These are phyloP conservation scores for Leishmania tropica DNA, from an alignment of 208 protist genomes.

Conservation along the genomic window DNA sequence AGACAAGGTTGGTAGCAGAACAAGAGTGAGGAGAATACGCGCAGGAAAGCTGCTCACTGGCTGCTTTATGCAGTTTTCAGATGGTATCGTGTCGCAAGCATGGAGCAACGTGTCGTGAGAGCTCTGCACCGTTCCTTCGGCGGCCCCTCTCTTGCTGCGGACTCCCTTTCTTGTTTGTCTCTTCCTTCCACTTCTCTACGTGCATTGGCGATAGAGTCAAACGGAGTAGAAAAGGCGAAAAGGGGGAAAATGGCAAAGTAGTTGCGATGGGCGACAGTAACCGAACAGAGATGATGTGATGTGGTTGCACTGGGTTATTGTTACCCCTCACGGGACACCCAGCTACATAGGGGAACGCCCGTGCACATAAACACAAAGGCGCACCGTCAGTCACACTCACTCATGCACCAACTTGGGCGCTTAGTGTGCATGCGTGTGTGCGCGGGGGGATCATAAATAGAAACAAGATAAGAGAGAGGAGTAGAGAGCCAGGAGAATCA, in stretches of 20 bases:
- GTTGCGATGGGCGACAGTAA: background rate
- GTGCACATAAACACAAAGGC: background rate
- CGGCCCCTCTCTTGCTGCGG: background rate
- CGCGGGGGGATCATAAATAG: background rate
- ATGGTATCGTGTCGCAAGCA: background rate
- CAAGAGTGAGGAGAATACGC: background rate
- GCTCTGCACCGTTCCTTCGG: too few species aligned
- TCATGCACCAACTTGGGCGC: background rate
- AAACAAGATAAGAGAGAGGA: background rate
- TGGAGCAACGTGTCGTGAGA: background rate
- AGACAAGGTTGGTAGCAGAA: background rate
- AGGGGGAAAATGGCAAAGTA: background rate
- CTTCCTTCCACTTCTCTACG: background rate
- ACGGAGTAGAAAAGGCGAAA: background rate
- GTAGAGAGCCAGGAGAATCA: background rate
- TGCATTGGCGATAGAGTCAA: background rate
- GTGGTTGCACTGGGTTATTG: background rate
- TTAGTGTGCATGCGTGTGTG: background rate
- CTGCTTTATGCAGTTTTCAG: background rate
- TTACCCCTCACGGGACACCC: background rate
- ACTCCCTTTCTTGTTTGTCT: background rate
- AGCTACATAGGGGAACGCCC: background rate
- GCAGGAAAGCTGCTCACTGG: background rate
- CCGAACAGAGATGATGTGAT: background rate
- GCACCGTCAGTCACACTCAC: background rate